Evolutionary conservation across 140 eudicot genomes (phyloP).

Genomic region (Stevia rebaudiana): DNA sequence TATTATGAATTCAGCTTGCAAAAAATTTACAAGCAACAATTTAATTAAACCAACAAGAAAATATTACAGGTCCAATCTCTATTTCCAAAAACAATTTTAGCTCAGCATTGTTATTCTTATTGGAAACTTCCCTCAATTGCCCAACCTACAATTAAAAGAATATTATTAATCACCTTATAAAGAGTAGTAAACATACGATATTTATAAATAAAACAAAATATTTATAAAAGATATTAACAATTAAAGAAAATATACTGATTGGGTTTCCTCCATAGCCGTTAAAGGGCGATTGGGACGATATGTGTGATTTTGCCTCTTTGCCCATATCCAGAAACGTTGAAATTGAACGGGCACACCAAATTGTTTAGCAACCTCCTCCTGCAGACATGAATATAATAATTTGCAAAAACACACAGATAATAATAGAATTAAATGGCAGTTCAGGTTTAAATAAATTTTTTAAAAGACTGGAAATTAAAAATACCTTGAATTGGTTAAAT

Average conservation of each 20-base stretch:
- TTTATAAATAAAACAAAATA: not conserved
- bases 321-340: conserved; percentile 95
- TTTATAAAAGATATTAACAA: not conserved
- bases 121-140: conserved; percentile 54
- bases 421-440: not conserved
- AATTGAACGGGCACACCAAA: conserved; percentile 80
- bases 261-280: conserved; percentile 72
- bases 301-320: conserved; percentile 90
- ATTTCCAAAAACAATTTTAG: conserved; percentile 56
- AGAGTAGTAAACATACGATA: not conserved
- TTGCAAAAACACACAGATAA: not conserved
- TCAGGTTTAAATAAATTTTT: not conserved
- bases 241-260: conserved; percentile 40
- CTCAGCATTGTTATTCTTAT: conserved; percentile 54
- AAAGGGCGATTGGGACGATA: conserved; percentile 94
- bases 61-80: conserved; percentile 48
- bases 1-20: too few relatives aligned
- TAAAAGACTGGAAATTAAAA: not conserved
- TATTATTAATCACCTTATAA: conserved; percentile 4
- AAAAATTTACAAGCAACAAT: not conserved
- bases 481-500: conserved; percentile 52
- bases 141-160: conserved; percentile 50
- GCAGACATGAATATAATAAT: conserved; percentile 11
- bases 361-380: conserved; percentile 98
- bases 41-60: not conserved